Conservation (phyloP, 176 grass and related monocot genomes). For the Ensete ventricosum region DNA sequence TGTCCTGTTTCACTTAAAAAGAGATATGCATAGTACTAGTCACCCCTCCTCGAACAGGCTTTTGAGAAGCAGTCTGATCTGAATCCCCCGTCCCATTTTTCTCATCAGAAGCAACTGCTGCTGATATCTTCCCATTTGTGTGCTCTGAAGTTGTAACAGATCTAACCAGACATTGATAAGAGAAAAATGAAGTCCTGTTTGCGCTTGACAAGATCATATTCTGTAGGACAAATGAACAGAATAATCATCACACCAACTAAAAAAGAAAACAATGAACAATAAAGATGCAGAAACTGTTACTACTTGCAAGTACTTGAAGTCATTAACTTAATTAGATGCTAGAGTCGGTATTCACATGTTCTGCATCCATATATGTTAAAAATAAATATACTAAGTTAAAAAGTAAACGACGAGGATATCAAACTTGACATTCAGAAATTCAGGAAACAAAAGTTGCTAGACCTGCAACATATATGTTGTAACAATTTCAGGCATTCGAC, state of each 20-base stretch:
- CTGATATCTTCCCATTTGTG: constrained; percentile 9
- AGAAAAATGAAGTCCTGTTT: neutral
- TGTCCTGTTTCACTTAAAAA: neutral
- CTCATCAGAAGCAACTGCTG: constrained; percentile 18
- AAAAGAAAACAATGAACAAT: neutral
- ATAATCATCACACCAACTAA: neutral
- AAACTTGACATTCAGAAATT: too few species aligned
- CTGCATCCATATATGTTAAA: too few species aligned
- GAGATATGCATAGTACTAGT: constrained; percentile 5
- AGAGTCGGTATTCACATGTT: too few species aligned
- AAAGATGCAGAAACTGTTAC: neutral
- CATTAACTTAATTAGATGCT: too few species aligned
- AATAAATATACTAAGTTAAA: too few species aligned
- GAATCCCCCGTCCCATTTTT: constrained; percentile 25
- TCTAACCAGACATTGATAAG: constrained; percentile 22
- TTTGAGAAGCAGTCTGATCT: constrained; percentile 29
- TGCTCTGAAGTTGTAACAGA: constrained; percentile 25
- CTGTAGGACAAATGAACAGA: constrained; percentile 15
- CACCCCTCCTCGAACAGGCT: constrained; percentile 57
- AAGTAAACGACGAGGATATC: too few species aligned
- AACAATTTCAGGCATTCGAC: too few species aligned
- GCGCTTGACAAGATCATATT: constrained; percentile 2
- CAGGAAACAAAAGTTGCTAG: too few species aligned
- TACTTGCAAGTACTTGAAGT: too few species aligned
- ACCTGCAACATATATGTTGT: too few species aligned